These are phyloP conservation scores for Trichoderma semiorbis DNA, from an alignment of 2,329 filamentous ascomycete genomes.

Conservation along the genomic window DNA sequence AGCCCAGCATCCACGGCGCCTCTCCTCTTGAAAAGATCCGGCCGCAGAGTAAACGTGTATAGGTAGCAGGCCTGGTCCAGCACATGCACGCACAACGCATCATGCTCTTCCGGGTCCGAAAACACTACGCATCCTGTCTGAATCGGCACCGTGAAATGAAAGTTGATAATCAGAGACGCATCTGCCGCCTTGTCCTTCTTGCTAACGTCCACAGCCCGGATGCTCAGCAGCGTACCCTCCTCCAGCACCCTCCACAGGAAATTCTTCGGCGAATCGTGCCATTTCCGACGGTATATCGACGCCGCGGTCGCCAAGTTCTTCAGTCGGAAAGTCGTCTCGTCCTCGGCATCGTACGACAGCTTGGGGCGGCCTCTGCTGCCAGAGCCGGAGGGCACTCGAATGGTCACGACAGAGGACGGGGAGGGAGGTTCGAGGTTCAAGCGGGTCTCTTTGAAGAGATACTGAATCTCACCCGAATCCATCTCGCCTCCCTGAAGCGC, in stretches of 20 bases:
- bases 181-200: constrained; percentile 64
- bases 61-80: constrained; percentile 76
- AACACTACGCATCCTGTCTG: constrained; percentile 76
- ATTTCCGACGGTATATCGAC: constrained; percentile 78
- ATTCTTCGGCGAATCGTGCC: constrained; percentile 72
- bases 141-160: constrained; percentile 72
- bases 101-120: constrained; percentile 73
- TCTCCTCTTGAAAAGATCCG: constrained; percentile 74
- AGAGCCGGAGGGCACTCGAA: constrained; percentile 60
- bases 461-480: constrained; percentile 59
- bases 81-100: constrained; percentile 74
- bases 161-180: constrained; percentile 69
- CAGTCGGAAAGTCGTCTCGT: constrained; percentile 69
- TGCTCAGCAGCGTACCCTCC: constrained; percentile 72
- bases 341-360: constrained; percentile 47
- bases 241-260: constrained; percentile 91
- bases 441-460: constrained; percentile 82
- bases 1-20: constrained; percentile 68
- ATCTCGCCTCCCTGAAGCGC: constrained; percentile 62
- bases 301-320: constrained; percentile 73
- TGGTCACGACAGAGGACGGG: constrained; percentile 65
- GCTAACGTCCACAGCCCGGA: constrained; percentile 78
- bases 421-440: constrained; percentile 75
- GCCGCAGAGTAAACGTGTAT: constrained; percentile 77
- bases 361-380: constrained; percentile 44